These are phyloP conservation scores for Pseudopyricularia cyperi DNA, from an alignment of 2,329 filamentous ascomycete species.

Conservation along the genomic window DNA sequence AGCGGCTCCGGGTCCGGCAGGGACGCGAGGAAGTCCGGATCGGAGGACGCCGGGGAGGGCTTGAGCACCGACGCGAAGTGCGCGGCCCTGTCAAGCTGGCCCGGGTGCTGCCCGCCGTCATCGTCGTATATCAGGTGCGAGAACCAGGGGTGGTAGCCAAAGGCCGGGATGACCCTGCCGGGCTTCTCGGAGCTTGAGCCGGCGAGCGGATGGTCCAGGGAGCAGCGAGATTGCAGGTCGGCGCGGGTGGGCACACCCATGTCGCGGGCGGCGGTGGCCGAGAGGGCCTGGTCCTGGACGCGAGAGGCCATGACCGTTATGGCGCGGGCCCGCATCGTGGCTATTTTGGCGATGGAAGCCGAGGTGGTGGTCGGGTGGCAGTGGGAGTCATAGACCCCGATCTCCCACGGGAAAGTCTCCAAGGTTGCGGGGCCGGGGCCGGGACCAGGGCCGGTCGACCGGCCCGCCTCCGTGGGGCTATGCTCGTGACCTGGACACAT, in stretches of 20 bases:
- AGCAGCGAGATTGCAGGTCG: conserved; percentile 5
- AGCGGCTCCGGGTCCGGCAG: conserved; percentile 47
- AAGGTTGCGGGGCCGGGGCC: neutral
- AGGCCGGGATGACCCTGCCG: conserved; percentile 46
- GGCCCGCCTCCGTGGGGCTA: neutral
- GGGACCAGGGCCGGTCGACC: neutral
- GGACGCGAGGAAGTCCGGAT: conserved; percentile 27
- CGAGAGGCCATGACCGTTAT: conserved; percentile 70
- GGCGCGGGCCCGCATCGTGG: conserved; percentile 49
- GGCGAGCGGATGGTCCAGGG: neutral
- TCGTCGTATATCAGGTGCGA: conserved; percentile 64
- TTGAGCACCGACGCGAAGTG: conserved; percentile 58
- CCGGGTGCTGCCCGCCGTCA: conserved; percentile 8
- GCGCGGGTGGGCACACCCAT: conserved; percentile 28
- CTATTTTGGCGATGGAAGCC: conserved; percentile 42
- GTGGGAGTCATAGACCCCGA: conserved; percentile 65
- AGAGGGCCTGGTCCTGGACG: conserved; percentile 61
- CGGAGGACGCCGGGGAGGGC: conserved; percentile 33
- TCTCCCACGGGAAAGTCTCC: conserved; percentile 51
- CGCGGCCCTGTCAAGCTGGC: conserved; percentile 21
- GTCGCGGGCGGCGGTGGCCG: conserved; percentile 43
- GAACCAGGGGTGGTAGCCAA: conserved; percentile 85
- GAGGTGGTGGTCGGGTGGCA: conserved; percentile 77
- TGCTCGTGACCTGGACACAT: neutral
- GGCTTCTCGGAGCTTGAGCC: conserved; percentile 4